Conservation (phyloP, 306 rosid species). For the Sindora glabra region DNA sequence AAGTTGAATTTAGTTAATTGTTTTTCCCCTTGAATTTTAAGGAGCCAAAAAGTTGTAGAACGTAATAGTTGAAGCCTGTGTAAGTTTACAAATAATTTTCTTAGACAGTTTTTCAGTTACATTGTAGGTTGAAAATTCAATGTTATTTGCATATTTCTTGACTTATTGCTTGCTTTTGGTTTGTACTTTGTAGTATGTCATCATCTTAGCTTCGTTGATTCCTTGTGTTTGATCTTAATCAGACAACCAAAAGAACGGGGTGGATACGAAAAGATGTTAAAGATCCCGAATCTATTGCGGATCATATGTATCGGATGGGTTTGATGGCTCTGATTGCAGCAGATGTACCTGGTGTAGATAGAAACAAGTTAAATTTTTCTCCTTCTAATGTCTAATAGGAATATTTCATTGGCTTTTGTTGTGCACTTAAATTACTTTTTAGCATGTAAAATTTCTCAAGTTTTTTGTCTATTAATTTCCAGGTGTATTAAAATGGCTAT, state of each 20-base stretch:
- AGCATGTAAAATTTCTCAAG: slow-evolving; percentile 1
- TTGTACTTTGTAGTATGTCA: neutral
- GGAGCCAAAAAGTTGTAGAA: neutral
- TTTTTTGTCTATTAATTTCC: slow-evolving; percentile 13
- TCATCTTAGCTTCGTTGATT: neutral
- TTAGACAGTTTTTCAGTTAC: too few species aligned
- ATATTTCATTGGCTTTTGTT: neutral
- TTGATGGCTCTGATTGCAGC: slow-evolving; percentile 79
- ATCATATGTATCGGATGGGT: slow-evolving; percentile 94
- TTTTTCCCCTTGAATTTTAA: neutral
- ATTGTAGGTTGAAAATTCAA: neutral
- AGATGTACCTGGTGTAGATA: slow-evolving; percentile 69
- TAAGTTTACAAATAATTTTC: too few species aligned
- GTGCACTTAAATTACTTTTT: neutral
- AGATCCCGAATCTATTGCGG: slow-evolving; percentile 80
- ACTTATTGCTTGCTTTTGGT: neutral
- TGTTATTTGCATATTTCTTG: neutral
- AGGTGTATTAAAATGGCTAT: slow-evolving; percentile 90
- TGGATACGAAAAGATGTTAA: slow-evolving; percentile 55
- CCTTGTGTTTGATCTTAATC: neutral
- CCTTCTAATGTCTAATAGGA: neutral
- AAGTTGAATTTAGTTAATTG: too few species aligned
- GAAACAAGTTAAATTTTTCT: slow-evolving; percentile 51
- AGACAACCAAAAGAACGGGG: slow-evolving; percentile 85
- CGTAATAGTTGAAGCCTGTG: too few species aligned